Base-by-base conservation (phyloP, 495 filamentous ascomycete species). In the Penicillium chermesinum region DNA sequence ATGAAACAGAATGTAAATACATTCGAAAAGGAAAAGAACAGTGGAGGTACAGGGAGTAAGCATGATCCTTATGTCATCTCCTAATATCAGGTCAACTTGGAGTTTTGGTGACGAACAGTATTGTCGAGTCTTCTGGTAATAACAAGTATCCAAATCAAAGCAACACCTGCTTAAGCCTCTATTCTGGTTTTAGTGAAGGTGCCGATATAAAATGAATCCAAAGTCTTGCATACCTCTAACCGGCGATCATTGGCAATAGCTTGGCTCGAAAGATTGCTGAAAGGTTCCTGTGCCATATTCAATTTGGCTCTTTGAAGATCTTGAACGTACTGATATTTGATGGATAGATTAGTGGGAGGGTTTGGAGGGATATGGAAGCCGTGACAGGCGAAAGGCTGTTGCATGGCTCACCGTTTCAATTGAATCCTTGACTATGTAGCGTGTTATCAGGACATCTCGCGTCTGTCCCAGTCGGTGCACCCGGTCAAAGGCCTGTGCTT, bases 401-500 rank as follows among this genome's bases (percentile, higher is more conserved):
- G 4, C 25, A 30, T 30, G 25, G 7, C 37, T 38, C 13, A 38
- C 37, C 74, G 25, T 45, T 53, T 81, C 77, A 6, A 81, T 63
- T 0, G 73, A 71, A 10, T 62, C 53, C 22, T 68, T 56, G 17
- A 71, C 56, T 0, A 76, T 58, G 36, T 79, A 79, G 6, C 71
- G 59, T 7, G 64, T 62, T 7, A 75, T 60, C 15, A 55, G 59
- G 0, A 80, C 74, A 12, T 67, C 44, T 39, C 59, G 54, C 7
- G 43, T 62, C 47, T 79, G 77, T 0, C 75, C 74, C 18, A 81
- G 64, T 27, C 77, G 57, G 5, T 71, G 14, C 7, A 67, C 67
- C 22, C 77, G 58, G 2, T 59, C 67, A 30, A 79, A 65, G 2
- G 77, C 77, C 46, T 81, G 77, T 10, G 66, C 61, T 52, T 81